These are phyloP conservation scores for Telfairia occidentalis DNA, from an alignment of 331 rosid species.

Conservation along the genomic window DNA sequence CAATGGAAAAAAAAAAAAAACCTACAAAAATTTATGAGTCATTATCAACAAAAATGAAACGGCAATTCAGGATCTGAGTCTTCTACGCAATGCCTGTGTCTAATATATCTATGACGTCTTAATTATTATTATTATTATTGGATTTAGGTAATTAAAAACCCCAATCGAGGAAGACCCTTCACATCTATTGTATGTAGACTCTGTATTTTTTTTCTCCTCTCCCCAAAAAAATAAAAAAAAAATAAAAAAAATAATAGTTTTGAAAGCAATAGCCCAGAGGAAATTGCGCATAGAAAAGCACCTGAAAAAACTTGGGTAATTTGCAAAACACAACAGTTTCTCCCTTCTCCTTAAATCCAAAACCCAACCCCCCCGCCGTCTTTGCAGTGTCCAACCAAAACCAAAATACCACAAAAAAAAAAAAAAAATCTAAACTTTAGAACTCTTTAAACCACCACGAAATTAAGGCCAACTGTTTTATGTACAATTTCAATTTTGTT, in stretches of 20 bases:
- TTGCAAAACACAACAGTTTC: constrained; percentile 17
- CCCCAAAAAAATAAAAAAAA: background rate
- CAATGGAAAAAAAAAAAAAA: background rate
- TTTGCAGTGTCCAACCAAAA: constrained; percentile 10
- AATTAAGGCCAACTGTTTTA: background rate
- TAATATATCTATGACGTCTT: background rate
- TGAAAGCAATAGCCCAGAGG: constrained; percentile 9
- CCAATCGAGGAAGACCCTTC: background rate
- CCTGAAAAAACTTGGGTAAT: constrained; percentile 13
- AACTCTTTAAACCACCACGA: background rate
- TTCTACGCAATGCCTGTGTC: no score
- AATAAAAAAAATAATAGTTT: background rate
- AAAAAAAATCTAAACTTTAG: background rate
- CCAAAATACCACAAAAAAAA: background rate
- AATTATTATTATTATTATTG: no score
- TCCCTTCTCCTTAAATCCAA: background rate
- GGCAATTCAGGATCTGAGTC: background rate
- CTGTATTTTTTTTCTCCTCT: background rate
- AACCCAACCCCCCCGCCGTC: constrained; percentile 13
- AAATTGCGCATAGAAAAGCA: constrained; percentile 12
- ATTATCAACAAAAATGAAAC: background rate
- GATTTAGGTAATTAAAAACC: background rate
- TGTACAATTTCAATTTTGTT: no score
- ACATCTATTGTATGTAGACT: background rate
- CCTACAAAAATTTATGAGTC: background rate